These are phyloP conservation scores for Stereocaulon alpinum DNA, from an alignment of 495 filamentous ascomycete genomes.

Conservation along the genomic window DNA sequence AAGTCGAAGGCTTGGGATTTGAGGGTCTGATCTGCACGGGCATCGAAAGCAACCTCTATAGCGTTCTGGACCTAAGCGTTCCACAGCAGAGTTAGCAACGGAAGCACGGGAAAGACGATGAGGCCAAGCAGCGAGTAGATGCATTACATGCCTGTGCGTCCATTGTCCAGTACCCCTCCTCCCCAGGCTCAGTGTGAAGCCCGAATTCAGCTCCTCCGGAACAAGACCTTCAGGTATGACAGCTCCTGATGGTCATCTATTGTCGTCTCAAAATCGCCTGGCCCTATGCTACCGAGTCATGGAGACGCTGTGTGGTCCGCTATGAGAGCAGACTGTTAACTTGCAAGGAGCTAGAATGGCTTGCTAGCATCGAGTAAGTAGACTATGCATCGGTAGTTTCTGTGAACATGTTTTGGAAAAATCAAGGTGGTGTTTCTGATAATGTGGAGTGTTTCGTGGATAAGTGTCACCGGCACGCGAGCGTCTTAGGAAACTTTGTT, in stretches of 20 bases:
- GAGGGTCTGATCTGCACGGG: constrained; percentile 58
- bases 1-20: constrained; percentile 82
- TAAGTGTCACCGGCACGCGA: no score
- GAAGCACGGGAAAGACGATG: not conserved
- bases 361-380: not conserved
- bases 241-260: not conserved
- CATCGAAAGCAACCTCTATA: constrained; percentile 82
- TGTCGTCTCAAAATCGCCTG: not conserved
- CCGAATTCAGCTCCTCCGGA: not conserved
- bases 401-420: not conserved
- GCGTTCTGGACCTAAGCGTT: constrained; percentile 70
- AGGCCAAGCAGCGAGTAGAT: not conserved
- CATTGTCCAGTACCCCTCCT: not conserved
- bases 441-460: not conserved
- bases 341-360: not conserved
- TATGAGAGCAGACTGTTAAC: constrained; percentile 4
- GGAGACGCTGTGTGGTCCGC: constrained; percentile 2
- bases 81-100: not conserved
- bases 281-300: constrained; percentile 20
- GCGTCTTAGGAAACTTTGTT: no score
- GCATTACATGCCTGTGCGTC: constrained; percentile 14
- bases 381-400: not conserved
- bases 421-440: not conserved
- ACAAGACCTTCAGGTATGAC: not conserved
- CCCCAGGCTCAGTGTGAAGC: not conserved